Evolutionary conservation across 108 stramenopile species (phyloP).

Genomic region (Cyclotella atomus): DNA sequence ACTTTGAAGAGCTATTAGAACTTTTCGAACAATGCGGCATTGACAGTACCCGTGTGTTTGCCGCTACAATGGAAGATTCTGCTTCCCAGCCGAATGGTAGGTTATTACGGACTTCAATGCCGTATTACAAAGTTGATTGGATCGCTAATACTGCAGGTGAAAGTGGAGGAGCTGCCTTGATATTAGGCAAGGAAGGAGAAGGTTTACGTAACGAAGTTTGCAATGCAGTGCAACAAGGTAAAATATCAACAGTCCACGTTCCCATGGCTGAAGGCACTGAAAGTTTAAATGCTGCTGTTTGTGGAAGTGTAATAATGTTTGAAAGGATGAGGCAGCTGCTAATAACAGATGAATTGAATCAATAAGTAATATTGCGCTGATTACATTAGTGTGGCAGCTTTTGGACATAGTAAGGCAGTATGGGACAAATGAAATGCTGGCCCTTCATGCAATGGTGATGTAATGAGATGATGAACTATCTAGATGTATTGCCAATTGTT

Average conservation of each 20-base stretch:
- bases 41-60: constrained; percentile 50
- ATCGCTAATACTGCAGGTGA: constrained; percentile 1
- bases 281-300: constrained; percentile 87
- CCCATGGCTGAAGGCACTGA: constrained; percentile 86
- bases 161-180: constrained; percentile 55
- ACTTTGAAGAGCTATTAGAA: constrained; percentile 23
- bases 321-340: constrained; percentile 70
- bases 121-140: constrained; percentile 74
- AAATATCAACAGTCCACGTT: constrained; percentile 70
- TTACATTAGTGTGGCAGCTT: too few species aligned
- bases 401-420: too few species aligned
- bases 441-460: too few species aligned
- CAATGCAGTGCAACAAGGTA: constrained; percentile 45
- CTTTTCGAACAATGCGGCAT: constrained; percentile 51
- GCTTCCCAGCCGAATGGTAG: constrained; percentile 25
- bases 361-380: too few species aligned
- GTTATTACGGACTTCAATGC: constrained; percentile 16
- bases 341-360: too few species aligned
- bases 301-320: constrained; percentile 88
- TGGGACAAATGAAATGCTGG: too few species aligned
- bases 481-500: too few species aligned
- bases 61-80: constrained; percentile 72
- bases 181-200: constrained; percentile 83
- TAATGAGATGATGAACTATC: too few species aligned
- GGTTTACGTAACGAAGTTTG: constrained; percentile 68